Evolutionary conservation across 306 rosid species (phyloP), one percentile per base, ranked within the genome.

Genomic region (Cucumis hystrix): DNA sequence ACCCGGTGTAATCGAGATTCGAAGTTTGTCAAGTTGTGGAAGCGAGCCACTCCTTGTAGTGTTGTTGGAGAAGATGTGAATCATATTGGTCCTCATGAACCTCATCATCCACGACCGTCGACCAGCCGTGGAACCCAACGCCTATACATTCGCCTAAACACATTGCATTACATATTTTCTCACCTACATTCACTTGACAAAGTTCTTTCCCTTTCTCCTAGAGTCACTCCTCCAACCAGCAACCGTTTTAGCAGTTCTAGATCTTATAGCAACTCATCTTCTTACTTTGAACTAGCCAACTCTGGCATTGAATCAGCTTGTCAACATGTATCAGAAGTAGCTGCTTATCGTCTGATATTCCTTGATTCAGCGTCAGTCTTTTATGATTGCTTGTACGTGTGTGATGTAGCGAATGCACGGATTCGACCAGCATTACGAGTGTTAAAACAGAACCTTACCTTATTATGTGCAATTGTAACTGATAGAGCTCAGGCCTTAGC

Each of bases 81-180:
- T 65, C 85, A 74, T 23, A 49, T 58, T 13, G 90, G 84, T 77
- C 13, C 81, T 59, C 77, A 79, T 51, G 97, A 94, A 25, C 91
- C 90, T 15, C 81, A 89, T 63, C 83, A 90, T 82, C 89, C 96
- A 8, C 85, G 89, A 11, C 96, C 95, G 8, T 90, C 93, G 9
- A 95, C 99, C 1, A 95, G 97, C 85, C 86, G 99, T 18, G 99
- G 97, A 45, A 92, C 99, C 0, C 99, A 95, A 45, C 97, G 99
- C 72, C 92, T 95, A 2, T 95, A 95, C 79, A 74, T 92, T 76
- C 97, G 99, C 13, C 93, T 95, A 82, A 95, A 95, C 88, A 90
- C 99, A 39, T 79, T 95, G 63, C 92, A 90, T 62, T 83, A 85
- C 63, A 84, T 95, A 66, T 87, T 82, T 14, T 62, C 91, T 64